These are phyloP conservation scores for Kwoniella shivajii DNA, from an alignment of 1,284 basidiomycete genomes.

Conservation along the genomic window DNA sequence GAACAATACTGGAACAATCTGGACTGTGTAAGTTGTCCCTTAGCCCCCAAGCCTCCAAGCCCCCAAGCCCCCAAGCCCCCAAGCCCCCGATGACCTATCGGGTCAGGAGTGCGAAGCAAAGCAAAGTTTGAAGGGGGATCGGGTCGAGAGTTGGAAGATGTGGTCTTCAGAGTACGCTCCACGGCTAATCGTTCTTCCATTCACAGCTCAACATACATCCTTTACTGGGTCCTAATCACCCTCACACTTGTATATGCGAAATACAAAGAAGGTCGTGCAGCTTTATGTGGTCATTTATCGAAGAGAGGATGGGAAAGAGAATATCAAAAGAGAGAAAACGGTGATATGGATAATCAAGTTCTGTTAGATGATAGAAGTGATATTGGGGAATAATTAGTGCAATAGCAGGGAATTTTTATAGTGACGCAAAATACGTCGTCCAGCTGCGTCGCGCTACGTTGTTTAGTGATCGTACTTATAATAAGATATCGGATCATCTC, in stretches of 20 bases:
- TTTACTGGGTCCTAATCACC: slow-evolving; percentile 73
- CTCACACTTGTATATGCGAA: slow-evolving; percentile 66
- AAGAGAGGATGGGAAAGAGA: slow-evolving; percentile 28
- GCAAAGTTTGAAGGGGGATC: no score
- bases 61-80: no score
- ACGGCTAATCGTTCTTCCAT: background rate
- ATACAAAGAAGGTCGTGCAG: slow-evolving; percentile 56
- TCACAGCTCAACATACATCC: slow-evolving; percentile 60
- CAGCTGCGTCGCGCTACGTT: no score
- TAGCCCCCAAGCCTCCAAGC: no score
- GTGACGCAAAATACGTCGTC: no score
- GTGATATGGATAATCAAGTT: slow-evolving; percentile 19
- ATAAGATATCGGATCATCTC: no score
- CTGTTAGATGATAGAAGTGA: slow-evolving; percentile 19
- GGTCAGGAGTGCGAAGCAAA: no score
- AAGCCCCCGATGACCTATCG: no score
- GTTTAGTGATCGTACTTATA: no score
- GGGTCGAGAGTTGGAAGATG: background rate
- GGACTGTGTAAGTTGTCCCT: slow-evolving; percentile 60
- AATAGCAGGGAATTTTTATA: no score
- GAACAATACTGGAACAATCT: slow-evolving; percentile 58
- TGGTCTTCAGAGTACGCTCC: background rate
- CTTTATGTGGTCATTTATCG: slow-evolving; percentile 36
- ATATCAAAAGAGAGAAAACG: slow-evolving; percentile 15
- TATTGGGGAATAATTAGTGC: slow-evolving; percentile 14